Conservation (phyloP, 1,284 basidiomycete genomes). For the Neotropicomus parvogracilis region DNA sequence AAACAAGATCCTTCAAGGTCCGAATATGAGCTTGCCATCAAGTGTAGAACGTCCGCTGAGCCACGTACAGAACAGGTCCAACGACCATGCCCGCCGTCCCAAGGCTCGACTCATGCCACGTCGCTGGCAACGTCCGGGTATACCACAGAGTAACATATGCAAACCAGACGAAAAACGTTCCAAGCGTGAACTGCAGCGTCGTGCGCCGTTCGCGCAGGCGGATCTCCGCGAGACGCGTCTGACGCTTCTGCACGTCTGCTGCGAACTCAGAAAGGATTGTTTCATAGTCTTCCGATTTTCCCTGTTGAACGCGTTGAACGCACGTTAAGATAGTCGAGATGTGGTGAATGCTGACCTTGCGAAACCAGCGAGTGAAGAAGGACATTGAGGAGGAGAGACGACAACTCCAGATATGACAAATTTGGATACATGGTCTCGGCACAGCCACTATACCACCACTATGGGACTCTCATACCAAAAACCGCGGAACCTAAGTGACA, state of each 20-base stretch:
- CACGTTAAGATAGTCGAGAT: neutral
- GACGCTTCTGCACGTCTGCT: constrained; percentile 67
- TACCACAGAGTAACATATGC: constrained; percentile 85
- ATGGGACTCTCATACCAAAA: neutral
- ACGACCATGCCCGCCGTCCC: constrained; percentile 60
- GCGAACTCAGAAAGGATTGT: constrained; percentile 62
- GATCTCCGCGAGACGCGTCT: constrained; percentile 84
- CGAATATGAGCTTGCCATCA: constrained; percentile 4
- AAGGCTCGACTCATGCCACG: constrained; percentile 34
- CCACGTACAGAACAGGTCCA: constrained; percentile 78
- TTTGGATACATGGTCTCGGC: constrained; percentile 13
- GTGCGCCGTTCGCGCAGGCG: constrained; percentile 81
- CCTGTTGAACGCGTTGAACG: constrained; percentile 8
- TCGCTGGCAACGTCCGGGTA: constrained; percentile 52
- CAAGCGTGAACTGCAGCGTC: constrained; percentile 78
- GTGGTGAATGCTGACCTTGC: constrained; percentile 22
- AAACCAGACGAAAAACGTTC: constrained; percentile 78
- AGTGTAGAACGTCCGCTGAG: neutral
- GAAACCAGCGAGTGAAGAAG: constrained; percentile 29
- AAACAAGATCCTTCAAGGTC: constrained; percentile 65
- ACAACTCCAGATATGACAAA: constrained; percentile 6
- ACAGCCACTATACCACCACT: constrained; percentile 22
- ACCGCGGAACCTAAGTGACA: no score
- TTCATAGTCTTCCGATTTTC: constrained; percentile 61
- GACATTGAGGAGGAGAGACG: constrained; percentile 21